Percentiles rank a stretch among this genome's conserved stretches.
Evolutionary conservation across 371 early-diverging fungal species (phyloP).

Genomic region (Apophysomyces sp.): DNA sequence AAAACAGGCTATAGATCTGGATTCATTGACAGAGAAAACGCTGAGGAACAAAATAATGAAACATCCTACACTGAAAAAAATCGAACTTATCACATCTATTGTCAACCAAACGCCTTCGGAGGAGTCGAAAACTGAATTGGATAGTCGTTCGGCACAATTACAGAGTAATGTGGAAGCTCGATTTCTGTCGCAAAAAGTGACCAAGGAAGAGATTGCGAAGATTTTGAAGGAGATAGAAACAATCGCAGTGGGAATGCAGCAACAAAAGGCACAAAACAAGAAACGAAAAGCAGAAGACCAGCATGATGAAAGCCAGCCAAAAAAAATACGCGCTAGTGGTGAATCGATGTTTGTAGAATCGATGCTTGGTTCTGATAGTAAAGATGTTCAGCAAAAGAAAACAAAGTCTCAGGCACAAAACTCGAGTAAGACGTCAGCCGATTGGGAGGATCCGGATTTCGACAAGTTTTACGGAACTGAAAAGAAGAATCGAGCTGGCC

Average conservation of each 20-base stretch:
- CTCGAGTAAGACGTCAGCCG: not conserved
- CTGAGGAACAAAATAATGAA: conserved; percentile 30
- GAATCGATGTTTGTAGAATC: conserved; percentile 38
- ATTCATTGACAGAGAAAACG: conserved; percentile 30
- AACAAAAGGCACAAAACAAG: conserved; percentile 16
- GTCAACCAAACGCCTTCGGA: not conserved
- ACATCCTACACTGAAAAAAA: conserved; percentile 22
- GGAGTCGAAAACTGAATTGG: not conserved
- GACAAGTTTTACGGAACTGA: conserved; percentile 40
- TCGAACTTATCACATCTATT: conserved; percentile 10
- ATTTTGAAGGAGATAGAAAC: conserved; percentile 18
- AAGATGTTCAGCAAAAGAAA: conserved; percentile 12
- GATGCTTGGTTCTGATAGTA: conserved; percentile 13
- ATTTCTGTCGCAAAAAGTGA: conserved; percentile 24
- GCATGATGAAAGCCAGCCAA: conserved; percentile 2
- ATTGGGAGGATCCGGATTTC: conserved; percentile 34
- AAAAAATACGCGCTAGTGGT: not conserved
- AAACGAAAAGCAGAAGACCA: conserved; percentile 2
- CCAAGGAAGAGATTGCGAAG: conserved; percentile 17
- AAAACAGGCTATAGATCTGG: conserved; percentile 32
- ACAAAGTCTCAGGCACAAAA: conserved; percentile 3
- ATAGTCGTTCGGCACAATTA: conserved; percentile 8
- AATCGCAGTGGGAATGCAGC: conserved; percentile 20
- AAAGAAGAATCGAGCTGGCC: conserved; percentile 43
- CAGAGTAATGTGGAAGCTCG: conserved; percentile 29